Percentiles rank a stretch among this genome's conserved stretches.
Conservation (phyloP, 2,329 filamentous ascomycete genomes). For the Epichloe typhina region DNA sequence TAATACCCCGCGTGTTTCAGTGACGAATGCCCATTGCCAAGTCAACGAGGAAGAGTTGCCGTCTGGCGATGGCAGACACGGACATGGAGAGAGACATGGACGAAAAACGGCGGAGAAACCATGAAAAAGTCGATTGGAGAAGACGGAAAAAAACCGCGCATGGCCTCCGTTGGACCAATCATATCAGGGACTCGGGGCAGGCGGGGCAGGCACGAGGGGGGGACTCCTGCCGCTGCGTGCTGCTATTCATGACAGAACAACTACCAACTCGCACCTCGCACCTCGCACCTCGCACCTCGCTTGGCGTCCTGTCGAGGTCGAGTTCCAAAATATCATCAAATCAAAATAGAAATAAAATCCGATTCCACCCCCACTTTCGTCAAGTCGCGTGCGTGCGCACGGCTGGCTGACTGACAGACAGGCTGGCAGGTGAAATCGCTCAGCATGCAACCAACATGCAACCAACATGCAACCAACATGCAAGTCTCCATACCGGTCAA, state of each 20-base stretch:
- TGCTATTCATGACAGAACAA: too few relatives aligned
- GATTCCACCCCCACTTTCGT: not conserved
- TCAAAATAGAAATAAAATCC: not conserved
- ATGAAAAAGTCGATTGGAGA: not conserved
- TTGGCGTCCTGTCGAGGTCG: too few relatives aligned
- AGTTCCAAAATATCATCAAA: not conserved
- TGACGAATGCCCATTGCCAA: constrained; percentile 14
- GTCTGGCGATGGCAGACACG: not conserved
- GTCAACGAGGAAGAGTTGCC: constrained; percentile 8
- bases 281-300: too few relatives aligned
- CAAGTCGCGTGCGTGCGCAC: not conserved
- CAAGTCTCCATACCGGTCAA: not conserved
- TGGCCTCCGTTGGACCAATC: not conserved
- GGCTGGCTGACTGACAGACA: not conserved
- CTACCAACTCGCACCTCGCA: too few relatives aligned
- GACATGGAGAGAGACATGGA: not conserved
- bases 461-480: not conserved
- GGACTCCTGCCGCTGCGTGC: too few relatives aligned
- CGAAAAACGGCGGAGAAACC: not conserved
- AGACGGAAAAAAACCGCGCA: too few relatives aligned
- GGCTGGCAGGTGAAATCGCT: too few relatives aligned
- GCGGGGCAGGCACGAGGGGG: not conserved
- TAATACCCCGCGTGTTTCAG: constrained; percentile 11
- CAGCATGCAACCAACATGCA: too few relatives aligned
- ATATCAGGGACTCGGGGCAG: not conserved